Evolutionary conservation across 768 basidiomycete genomes (phyloP).

Genomic region (Dendrothele bispora): DNA sequence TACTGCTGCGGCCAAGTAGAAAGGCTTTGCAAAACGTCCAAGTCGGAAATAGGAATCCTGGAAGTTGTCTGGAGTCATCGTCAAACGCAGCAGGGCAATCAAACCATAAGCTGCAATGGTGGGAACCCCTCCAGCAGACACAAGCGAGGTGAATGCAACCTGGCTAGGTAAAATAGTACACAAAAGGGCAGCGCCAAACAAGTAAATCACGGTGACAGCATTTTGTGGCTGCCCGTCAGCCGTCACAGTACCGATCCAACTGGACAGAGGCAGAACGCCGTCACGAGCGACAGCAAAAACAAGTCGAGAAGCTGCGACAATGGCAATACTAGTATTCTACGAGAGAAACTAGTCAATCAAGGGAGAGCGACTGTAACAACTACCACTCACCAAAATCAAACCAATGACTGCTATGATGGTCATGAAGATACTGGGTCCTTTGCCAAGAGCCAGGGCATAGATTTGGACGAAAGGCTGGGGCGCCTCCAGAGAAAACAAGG

Average conservation of each 20-base stretch:
- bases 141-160: constrained; percentile 89
- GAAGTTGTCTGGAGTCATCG: constrained; percentile 78
- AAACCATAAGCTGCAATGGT: constrained; percentile 88
- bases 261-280: constrained; percentile 81
- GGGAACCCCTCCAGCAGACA: constrained; percentile 84
- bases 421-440: constrained; percentile 82
- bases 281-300: constrained; percentile 95
- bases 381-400: constrained; percentile 68
- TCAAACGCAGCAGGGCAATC: constrained; percentile 73
- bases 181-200: constrained; percentile 73
- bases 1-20: constrained; percentile 64
- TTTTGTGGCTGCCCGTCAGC: constrained; percentile 72
- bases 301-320: constrained; percentile 86
- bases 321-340: constrained; percentile 83
- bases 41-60: constrained; percentile 71
- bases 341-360: constrained; percentile 1
- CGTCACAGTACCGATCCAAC: constrained; percentile 81
- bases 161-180: constrained; percentile 88
- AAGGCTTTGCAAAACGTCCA: constrained; percentile 62
- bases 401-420: constrained; percentile 81
- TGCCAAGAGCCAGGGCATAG: constrained; percentile 82
- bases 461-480: constrained; percentile 93
- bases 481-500: constrained; percentile 71
- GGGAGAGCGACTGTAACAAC: background rate
- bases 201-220: constrained; percentile 84